Percentiles rank a stretch among this genome's conserved stretches.
These are phyloP conservation scores for Pisolithus sp. DNA, from an alignment of 768 basidiomycete genomes.

Conservation along the genomic window DNA sequence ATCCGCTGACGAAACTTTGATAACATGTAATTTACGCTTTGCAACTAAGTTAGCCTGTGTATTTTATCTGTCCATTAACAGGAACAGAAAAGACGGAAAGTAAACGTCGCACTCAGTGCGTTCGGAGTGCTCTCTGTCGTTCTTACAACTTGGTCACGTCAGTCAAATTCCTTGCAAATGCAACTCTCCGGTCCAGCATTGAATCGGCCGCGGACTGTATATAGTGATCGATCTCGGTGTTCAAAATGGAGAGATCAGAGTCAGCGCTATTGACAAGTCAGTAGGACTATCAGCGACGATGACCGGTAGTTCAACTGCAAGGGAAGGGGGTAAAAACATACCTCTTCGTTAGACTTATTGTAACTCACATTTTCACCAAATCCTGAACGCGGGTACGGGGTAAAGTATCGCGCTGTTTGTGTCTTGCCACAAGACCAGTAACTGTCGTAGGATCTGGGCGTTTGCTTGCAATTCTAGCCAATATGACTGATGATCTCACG, in stretches of 20 bases:
- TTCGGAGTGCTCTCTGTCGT: slow-evolving; percentile 50
- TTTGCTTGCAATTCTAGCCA: no score
- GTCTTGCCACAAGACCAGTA: no score
- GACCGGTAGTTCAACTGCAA: no score
- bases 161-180: slow-evolving; percentile 68
- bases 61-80: background rate
- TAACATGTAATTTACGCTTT: slow-evolving; percentile 49
- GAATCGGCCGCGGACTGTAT: no score
- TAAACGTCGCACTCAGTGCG: slow-evolving; percentile 46
- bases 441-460: no score
- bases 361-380: no score
- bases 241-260: slow-evolving; percentile 91
- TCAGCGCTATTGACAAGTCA: slow-evolving; percentile 21
- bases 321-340: no score
- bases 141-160: slow-evolving; percentile 81
- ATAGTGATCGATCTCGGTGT: slow-evolving; percentile 71
- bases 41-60: slow-evolving; percentile 63
- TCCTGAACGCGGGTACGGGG: no score
- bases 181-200: no score
- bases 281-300: background rate
- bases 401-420: no score
- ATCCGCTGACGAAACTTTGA: slow-evolving; percentile 45
- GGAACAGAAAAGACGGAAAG: background rate
- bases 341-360: no score
- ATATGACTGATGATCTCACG: no score